Evolutionary conservation across 1,284 basidiomycete genomes (phyloP), one percentile per base, ranked within the genome.

Genomic region (Marasmius sp.): DNA sequence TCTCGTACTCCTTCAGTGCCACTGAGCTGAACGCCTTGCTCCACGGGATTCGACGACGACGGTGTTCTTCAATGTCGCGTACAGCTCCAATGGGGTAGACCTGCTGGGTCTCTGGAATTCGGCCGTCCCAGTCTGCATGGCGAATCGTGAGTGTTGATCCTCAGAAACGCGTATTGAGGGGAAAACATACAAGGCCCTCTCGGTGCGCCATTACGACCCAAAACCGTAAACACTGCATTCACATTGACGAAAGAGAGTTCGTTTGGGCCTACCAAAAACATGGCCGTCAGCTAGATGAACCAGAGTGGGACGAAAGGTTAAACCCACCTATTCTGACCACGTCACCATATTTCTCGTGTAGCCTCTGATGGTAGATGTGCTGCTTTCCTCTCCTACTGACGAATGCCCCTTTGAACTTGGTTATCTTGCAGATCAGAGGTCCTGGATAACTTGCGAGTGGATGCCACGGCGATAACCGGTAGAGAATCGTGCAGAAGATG

Each of bases 11-110:
- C 62, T 69, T 76, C 16, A 82, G 62, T 9, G 78, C 69, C 18
- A 71, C 66, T 6, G 71, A 69, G 56, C 70, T 75, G 64, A 81
- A 78, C 7, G 74, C 80, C 43, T 73, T 71, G 60, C 74, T 77
- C 81, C 81, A 82, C 7, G 74, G 73, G 59, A 72, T 73, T 27
- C 81, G 76, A 38, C 75, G 67, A 10, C 72, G 70, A 2, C 73
- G 69, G 63, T 82, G 81, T 34, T 74, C 71, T 36, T 68, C 69
- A 22, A 71, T 61, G 64, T 78, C 69, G 9, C 71, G 70, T 8
- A 71, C 66, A n/a, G 67, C 66, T 27, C 79, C 73, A 39, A 81
- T 64, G 22, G 62, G 57, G 50, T 61, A 55, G 12, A 64, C 57
- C 49, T 58, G 65, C 38, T 65, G 64, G n/a, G 45, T 47, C 36